Percentiles rank a stretch among this genome's conserved stretches.
These are phyloP conservation scores for Oryza glaberrima DNA, from an alignment of 176 grass and related monocot genomes.

Conservation along the genomic window DNA sequence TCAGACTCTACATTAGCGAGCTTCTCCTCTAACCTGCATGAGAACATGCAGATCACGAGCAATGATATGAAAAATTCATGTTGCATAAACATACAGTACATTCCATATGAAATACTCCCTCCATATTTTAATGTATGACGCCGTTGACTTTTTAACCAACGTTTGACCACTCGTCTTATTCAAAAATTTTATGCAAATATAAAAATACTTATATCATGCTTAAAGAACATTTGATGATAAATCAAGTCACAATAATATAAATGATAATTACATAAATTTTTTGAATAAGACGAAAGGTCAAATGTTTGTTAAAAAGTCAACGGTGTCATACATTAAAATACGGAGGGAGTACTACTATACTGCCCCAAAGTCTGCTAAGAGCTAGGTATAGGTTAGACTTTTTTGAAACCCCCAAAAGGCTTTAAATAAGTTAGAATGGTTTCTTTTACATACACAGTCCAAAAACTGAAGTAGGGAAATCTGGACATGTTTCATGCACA, in stretches of 20 bases:
- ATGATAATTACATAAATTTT: no score
- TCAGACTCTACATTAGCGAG: conserved; percentile 96
- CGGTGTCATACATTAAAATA: no score
- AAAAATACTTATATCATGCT: no score
- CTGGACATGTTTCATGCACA: conserved; percentile 6
- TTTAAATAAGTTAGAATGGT: neutral
- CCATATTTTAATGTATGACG: no score
- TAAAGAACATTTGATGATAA: no score
- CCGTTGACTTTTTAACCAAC: no score
- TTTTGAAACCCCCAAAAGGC: neutral
- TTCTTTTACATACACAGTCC: conserved; percentile 5
- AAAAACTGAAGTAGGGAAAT: conserved; percentile 9
- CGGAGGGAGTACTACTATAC: neutral
- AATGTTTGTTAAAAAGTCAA: no score
- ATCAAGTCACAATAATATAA: no score
- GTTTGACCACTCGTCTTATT: no score
- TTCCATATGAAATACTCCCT: conserved; percentile 26
- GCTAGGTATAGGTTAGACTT: neutral
- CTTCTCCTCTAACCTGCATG: conserved; percentile 93
- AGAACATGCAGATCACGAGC: neutral
- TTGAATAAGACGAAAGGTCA: no score
- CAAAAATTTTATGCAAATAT: no score
- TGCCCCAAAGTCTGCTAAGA: neutral
- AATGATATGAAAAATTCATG: no score
- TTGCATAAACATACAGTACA: neutral